phyloP scores from a whole-genome alignment of 805 yeast genomes.

The Yarrowia sp. region DNA sequence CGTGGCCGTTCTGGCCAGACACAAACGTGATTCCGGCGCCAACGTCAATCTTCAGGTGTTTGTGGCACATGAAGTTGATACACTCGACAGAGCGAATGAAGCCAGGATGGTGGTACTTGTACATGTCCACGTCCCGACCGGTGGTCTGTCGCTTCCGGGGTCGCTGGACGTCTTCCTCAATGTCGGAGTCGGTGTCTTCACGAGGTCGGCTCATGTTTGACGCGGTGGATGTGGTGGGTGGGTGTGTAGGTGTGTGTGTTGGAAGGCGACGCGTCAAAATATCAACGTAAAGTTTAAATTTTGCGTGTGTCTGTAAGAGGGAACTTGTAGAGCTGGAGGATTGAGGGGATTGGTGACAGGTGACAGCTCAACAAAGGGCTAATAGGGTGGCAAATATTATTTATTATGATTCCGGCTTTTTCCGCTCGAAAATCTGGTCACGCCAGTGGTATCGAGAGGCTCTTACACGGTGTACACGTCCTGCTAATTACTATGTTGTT shows the following conservation, averaged over 20 bases:
- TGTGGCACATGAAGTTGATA: slow-evolving; percentile 33
- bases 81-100: slow-evolving; percentile 17
- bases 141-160: slow-evolving; percentile 10
- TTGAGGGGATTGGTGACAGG: too few species aligned
- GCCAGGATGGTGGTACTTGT: slow-evolving; percentile 12
- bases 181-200: not conserved
- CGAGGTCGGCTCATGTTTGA: slow-evolving; percentile 5
- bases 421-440: too few species aligned
- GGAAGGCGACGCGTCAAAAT: not conserved
- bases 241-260: not conserved
- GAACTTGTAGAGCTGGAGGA: too few species aligned
- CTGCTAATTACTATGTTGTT: too few species aligned
- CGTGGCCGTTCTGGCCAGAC: slow-evolving; percentile 88
- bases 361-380: too few species aligned
- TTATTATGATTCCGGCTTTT: too few species aligned
- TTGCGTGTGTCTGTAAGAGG: not conserved
- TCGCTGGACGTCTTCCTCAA: not conserved
- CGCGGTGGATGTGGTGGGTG: not conserved
- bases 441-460: too few species aligned
- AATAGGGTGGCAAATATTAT: too few species aligned
- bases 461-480: too few species aligned
- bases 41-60: slow-evolving; percentile 61
- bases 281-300: not conserved
- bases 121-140: not conserved
- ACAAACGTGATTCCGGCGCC: slow-evolving; percentile 84